These are phyloP conservation scores for Diaporthe eres DNA, from an alignment of 2,329 filamentous ascomycete species.

Conservation along the genomic window DNA sequence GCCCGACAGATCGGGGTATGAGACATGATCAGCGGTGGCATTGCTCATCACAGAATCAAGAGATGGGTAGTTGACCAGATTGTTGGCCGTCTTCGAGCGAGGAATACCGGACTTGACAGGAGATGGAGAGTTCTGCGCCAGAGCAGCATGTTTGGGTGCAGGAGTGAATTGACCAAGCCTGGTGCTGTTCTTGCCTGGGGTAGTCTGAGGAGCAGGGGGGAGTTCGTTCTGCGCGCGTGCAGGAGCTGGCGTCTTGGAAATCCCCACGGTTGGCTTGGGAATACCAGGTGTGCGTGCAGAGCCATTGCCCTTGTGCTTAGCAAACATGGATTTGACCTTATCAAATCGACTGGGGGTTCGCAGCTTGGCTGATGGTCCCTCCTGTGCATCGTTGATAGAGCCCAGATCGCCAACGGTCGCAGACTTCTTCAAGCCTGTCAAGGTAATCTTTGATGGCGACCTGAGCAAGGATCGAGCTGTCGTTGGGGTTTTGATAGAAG, in stretches of 20 bases:
- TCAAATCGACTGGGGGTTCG: slow-evolving; percentile 67
- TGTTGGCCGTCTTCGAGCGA: slow-evolving; percentile 56
- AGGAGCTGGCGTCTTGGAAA: slow-evolving; percentile 63
- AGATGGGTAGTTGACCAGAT: slow-evolving; percentile 51
- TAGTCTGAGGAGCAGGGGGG: slow-evolving; percentile 69
- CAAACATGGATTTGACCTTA: slow-evolving; percentile 71
- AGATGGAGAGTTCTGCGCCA: slow-evolving; percentile 67
- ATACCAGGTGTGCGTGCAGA: slow-evolving; percentile 62
- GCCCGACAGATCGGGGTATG: slow-evolving; percentile 68
- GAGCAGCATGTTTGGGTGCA: slow-evolving; percentile 68
- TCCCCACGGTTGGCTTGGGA: slow-evolving; percentile 57
- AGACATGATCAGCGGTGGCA: slow-evolving; percentile 53
- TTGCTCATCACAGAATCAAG: slow-evolving; percentile 51
- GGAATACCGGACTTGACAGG: slow-evolving; percentile 66
- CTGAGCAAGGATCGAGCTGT: slow-evolving; percentile 60
- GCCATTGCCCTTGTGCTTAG: slow-evolving; percentile 55
- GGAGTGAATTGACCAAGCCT: slow-evolving; percentile 89
- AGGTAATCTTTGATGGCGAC: slow-evolving; percentile 66
- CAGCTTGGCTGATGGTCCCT: slow-evolving; percentile 52
- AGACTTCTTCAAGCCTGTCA: slow-evolving; percentile 63
- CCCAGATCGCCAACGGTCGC: slow-evolving; percentile 63
- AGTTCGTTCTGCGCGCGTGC: slow-evolving; percentile 65
- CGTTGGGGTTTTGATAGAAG: slow-evolving; percentile 68
- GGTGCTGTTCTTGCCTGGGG: slow-evolving; percentile 74
- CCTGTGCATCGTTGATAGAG: slow-evolving; percentile 50